phyloP scores from a whole-genome alignment of 83 land plant genomes.

The Thuja plicata region DNA sequence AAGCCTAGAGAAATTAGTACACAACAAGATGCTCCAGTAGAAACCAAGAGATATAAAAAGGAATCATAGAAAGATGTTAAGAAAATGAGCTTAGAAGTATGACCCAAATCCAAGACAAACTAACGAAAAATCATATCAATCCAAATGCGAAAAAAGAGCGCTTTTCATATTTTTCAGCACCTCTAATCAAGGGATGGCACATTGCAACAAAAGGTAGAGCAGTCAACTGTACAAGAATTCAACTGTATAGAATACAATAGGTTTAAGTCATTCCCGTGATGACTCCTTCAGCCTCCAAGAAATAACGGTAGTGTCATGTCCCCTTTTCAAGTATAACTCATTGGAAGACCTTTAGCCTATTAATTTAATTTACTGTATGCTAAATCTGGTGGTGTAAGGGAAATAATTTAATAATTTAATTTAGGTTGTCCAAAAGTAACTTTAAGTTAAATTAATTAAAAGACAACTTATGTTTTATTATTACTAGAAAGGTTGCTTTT shows the following conservation, averaged over 20 bases:
- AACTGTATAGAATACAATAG: not conserved
- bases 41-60: not conserved
- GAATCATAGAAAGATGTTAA: not conserved
- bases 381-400: too few species aligned
- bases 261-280: not conserved
- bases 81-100: not conserved
- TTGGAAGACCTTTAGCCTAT: too few species aligned
- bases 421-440: too few species aligned
- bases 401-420: too few species aligned
- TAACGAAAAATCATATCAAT: not conserved
- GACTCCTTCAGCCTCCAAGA: not conserved
- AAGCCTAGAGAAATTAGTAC: not conserved
- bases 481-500: too few species aligned
- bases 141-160: not conserved
- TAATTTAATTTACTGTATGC: too few species aligned
- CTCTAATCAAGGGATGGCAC: not conserved
- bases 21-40: not conserved
- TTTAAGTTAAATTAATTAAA: too few species aligned
- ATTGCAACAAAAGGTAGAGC: not conserved
- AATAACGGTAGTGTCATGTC: not conserved
- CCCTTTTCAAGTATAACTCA: too few species aligned
- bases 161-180: not conserved
- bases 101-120: not conserved
- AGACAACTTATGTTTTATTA: too few species aligned
- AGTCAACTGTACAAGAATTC: not conserved